Evolutionary conservation across 1,284 basidiomycete genomes (phyloP), one percentile per base, ranked within the genome.

Genomic region (Agaricales sp.): DNA sequence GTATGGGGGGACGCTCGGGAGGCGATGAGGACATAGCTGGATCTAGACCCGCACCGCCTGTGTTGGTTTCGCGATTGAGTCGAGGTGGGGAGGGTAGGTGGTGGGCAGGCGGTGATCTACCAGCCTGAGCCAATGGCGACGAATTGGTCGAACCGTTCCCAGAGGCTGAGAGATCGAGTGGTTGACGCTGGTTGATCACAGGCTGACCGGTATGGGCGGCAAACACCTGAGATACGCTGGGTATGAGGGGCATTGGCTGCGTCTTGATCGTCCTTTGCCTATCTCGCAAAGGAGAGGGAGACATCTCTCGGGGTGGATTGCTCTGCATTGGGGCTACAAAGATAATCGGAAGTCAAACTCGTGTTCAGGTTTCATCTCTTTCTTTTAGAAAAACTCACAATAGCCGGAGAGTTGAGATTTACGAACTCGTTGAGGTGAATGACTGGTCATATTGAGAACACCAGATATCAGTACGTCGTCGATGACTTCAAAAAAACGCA

Each of bases 211-310:
- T 67, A 54, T 54, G 70, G 65, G 52, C 63, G 61, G 65, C 58
- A 59, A 68, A 75, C 16, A 77, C 62, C 52, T 78, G 75, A 58
- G 69, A 66, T 41, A 74, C 66, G 11, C 74, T 71, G 46, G 80
- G 76, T 3, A 78, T 75, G 59, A 76, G 63, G 51, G 80, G 77
- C 68, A 83, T 69, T 0, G 80, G 80, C 55, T 79, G 74, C 1
- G 78, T 60, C 56, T 83, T 82, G 22, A 71, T 59, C 16, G 77
- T 67, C 39, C 83, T 71, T 53, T 67, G 71, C 56, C 78, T 70
- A 53, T 82, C 77, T 47, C 75, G 74, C 58, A 75, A 69, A 30
- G 84, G 83, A 2, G 84, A 85, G 35, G 78, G 78, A 25, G 84
- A 84, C 55, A 74, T 70, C 58, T 87, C 82, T 50, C 82, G 73